Percentiles rank a stretch among this genome's conserved stretches.
Evolutionary conservation across 2,329 filamentous ascomycete genomes (phyloP).

Genomic region (Arthrobotrys musiformis): DNA sequence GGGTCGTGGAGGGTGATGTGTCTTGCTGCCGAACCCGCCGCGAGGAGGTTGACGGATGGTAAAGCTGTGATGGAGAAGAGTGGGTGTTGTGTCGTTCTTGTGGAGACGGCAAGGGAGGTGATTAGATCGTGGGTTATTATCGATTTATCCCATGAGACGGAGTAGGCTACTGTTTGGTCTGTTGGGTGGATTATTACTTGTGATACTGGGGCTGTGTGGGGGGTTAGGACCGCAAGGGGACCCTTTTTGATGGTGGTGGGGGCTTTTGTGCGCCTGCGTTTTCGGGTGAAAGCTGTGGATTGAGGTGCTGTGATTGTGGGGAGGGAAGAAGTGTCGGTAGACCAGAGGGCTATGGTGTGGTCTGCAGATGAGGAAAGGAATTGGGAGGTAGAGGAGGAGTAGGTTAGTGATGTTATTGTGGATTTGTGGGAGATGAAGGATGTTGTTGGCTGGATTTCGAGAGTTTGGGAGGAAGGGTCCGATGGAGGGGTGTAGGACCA

Average conservation of each 20-base stretch:
- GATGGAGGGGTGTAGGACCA: slow-evolving; percentile 80
- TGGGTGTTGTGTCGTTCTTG: slow-evolving; percentile 83
- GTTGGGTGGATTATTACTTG: slow-evolving; percentile 86
- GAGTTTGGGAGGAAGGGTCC: slow-evolving; percentile 68
- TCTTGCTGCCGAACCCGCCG: slow-evolving; percentile 68
- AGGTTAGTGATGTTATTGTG: slow-evolving; percentile 48
- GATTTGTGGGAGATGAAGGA: slow-evolving; percentile 54
- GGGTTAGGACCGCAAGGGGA: slow-evolving; percentile 76
- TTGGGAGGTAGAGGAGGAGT: slow-evolving; percentile 72
- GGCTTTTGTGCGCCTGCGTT: slow-evolving; percentile 79
- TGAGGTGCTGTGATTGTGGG: slow-evolving; percentile 65
- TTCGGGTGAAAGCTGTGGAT: slow-evolving; percentile 69
- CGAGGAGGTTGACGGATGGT: slow-evolving; percentile 72
- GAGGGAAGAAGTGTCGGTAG: slow-evolving; percentile 78
- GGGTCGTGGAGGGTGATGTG: slow-evolving; percentile 95
- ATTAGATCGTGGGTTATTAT: slow-evolving; percentile 91
- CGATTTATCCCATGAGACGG: slow-evolving; percentile 88
- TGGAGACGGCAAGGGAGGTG: slow-evolving; percentile 80
- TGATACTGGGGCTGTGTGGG: slow-evolving; percentile 79
- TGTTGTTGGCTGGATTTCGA: slow-evolving; percentile 69
- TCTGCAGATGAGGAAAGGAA: slow-evolving; percentile 88
- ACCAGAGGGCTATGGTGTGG: slow-evolving; percentile 88
- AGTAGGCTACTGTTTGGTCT: slow-evolving; percentile 90
- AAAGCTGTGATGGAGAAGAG: slow-evolving; percentile 82
- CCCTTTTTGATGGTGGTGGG: slow-evolving; percentile 76